Conservation (phyloP, 805 yeast genomes). For the Hanseniaspora meyeri region DNA sequence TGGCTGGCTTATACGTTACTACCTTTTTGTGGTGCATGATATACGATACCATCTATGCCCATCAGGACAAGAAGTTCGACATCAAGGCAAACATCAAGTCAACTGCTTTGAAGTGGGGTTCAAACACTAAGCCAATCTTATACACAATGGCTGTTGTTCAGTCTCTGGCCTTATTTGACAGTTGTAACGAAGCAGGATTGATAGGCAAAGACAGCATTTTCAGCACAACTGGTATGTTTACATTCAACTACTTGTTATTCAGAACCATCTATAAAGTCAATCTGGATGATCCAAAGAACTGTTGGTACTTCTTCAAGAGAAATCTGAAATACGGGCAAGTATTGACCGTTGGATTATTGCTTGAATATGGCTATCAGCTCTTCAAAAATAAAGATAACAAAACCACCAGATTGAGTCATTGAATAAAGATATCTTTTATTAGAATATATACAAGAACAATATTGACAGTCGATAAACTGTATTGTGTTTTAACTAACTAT, state of each 20-base stretch:
- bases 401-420: neutral
- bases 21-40: constrained; percentile 87
- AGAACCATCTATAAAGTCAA: constrained; percentile 62
- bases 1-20: constrained; percentile 64
- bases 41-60: constrained; percentile 94
- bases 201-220: constrained; percentile 74
- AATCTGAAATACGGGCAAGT: constrained; percentile 69
- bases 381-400: constrained; percentile 10
- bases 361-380: constrained; percentile 46
- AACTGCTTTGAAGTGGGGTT: constrained; percentile 92
- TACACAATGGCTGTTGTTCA: constrained; percentile 56
- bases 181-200: constrained; percentile 59
- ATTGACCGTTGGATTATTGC: constrained; percentile 50
- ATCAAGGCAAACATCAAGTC: constrained; percentile 84
- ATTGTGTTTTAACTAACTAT: neutral
- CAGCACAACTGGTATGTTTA: constrained; percentile 39
- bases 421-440: neutral
- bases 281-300: constrained; percentile 62
- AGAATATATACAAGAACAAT: neutral
- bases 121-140: constrained; percentile 56
- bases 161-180: constrained; percentile 45
- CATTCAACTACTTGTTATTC: constrained; percentile 58
- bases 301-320: constrained; percentile 69
- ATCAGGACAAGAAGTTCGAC: constrained; percentile 87
- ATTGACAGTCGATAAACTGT: neutral